Evolutionary conservation across 2,329 filamentous ascomycete species (phyloP).

Genomic region (Pseudofabraea citricarpa): DNA sequence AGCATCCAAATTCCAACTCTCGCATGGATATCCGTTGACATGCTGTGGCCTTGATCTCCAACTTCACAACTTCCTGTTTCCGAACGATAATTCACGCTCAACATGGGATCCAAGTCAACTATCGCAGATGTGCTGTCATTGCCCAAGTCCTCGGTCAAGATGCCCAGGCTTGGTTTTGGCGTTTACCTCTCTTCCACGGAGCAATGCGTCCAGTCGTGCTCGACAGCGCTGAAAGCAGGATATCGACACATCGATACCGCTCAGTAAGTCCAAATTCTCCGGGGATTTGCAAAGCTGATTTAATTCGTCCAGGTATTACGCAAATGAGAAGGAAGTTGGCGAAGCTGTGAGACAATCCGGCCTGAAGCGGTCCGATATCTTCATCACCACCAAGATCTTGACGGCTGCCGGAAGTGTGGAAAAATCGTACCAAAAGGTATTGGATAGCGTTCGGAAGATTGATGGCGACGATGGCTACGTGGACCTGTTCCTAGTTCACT

Average conservation of each 20-base stretch:
- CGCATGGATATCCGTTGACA: no score
- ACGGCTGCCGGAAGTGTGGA: slow-evolving; percentile 47
- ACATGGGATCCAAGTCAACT: slow-evolving; percentile 11
- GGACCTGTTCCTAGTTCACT: slow-evolving; percentile 68
- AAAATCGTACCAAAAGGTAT: slow-evolving; percentile 51
- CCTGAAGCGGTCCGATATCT: slow-evolving; percentile 54
- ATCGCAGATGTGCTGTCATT: slow-evolving; percentile 18
- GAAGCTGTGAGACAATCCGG: slow-evolving; percentile 53
- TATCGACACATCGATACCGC: slow-evolving; percentile 66
- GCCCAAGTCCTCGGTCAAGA: slow-evolving; percentile 34
- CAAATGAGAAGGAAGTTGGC: slow-evolving; percentile 64
- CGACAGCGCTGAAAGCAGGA: slow-evolving; percentile 50
- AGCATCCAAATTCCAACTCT: no score
- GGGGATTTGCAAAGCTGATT: no score
- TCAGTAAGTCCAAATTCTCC: slow-evolving; percentile 21
- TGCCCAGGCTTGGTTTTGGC: slow-evolving; percentile 67
- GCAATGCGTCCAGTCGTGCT: slow-evolving; percentile 52
- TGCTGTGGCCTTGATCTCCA: no score
- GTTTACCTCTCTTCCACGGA: slow-evolving; percentile 57
- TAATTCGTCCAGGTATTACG: slow-evolving; percentile 57
- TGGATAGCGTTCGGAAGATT: slow-evolving; percentile 60
- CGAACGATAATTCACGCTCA: no score
- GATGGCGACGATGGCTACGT: slow-evolving; percentile 56
- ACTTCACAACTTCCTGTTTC: no score
- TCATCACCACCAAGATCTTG: slow-evolving; percentile 68